A percentile compares a stretch with the other conserved stretches of the same genome.
These are phyloP conservation scores for Plasmodium adleri DNA, from an alignment of 169 alveolate species.

Conservation along the genomic window DNA sequence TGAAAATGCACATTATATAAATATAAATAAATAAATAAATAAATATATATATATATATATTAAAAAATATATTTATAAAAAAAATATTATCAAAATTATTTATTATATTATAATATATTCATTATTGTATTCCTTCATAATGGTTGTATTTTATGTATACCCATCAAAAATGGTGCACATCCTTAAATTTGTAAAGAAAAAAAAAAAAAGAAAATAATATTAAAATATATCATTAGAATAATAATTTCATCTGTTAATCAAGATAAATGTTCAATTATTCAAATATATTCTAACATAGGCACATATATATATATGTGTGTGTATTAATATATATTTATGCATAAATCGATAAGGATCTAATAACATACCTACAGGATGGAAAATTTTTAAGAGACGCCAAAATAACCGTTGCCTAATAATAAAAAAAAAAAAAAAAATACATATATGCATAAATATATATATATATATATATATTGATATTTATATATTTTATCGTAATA, in stretches of 20 bases:
- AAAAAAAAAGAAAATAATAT: conserved; percentile 1
- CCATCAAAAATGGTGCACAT: conserved; percentile 72
- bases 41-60: not conserved
- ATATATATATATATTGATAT: not conserved
- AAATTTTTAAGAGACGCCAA: conserved; percentile 71
- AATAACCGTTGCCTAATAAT: conserved; percentile 57
- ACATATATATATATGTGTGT: no score
- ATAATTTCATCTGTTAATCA: conserved; percentile 2
- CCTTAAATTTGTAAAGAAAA: conserved; percentile 29
- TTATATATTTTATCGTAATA: not conserved
- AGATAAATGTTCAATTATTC: conserved; percentile 11
- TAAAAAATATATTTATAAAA: not conserved
- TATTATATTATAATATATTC: not conserved
- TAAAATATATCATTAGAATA: not conserved
- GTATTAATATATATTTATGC: no score
- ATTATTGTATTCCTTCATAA: conserved; percentile 2
- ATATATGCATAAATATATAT: not conserved
- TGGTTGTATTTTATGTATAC: conserved; percentile 15
- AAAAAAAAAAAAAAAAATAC: not conserved
- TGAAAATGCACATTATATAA: conserved; percentile 1
- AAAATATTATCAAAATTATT: not conserved
- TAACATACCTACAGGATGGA: conserved; percentile 60
- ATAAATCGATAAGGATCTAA: not conserved
- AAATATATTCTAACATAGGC: not conserved
- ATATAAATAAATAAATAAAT: not conserved